Evolutionary conservation across 345 rosid genomes (phyloP), one percentile per base, ranked within the genome.

Genomic region (Sisymbrium irio): DNA sequence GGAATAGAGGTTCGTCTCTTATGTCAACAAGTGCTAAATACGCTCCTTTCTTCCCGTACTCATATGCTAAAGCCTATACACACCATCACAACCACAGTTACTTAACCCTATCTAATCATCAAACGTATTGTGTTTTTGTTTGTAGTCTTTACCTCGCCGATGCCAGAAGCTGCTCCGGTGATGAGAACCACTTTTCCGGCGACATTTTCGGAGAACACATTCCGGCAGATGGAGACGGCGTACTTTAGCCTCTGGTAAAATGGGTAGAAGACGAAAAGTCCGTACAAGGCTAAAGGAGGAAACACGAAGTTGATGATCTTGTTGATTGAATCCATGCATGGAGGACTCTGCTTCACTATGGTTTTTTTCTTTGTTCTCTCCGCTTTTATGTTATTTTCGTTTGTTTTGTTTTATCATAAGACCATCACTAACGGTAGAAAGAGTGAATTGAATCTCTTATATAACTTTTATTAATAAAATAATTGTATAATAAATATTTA

Each of bases 101-200:
- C n/a, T 25, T 44, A 73, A 40, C 3, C 36, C 14, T 3, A 19
- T 32, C 36, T 50, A 50, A 50, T 20, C 59, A 54, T 56, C 44
- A 9, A 51, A 5, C 19, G 4, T 22, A 4, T 25, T 6, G 30
- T 20, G 28, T 20, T 40, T 53, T 67, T 17, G 14, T 62, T 69
- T 14, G 33, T 22, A 5, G 32, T 28, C 54, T 18, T 18, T 64
- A 84, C 94, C 88, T 89, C 82, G 19, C 91, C 95, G 14, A 89
- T 83, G 58, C 89, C 93, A 0, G 93, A 89, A 59, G 91, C 85
- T 53, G 88, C 93, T 32, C 89, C 88, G 19, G 91, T 81, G 71
- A 87, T 81, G 44, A 89, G 79, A 37, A 86, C 74, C 0, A 87
- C 93, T 85, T 89, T 87, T 49, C 95, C 91, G 18, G 85, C 73